Conservation (phyloP, 371 early-diverging fungal species). For the Chytridiales sp. region DNA sequence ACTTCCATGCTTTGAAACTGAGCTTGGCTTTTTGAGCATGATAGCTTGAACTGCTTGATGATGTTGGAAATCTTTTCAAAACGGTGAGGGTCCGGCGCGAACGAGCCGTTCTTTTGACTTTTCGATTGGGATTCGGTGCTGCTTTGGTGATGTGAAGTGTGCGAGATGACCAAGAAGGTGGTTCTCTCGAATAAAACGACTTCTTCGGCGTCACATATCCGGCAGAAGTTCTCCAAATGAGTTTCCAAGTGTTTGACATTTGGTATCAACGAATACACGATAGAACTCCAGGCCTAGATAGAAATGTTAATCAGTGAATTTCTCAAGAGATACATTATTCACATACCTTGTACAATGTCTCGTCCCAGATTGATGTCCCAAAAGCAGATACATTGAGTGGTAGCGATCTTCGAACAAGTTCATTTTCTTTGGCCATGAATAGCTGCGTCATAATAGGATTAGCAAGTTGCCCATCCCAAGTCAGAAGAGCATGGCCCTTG, state of each 20-base stretch:
- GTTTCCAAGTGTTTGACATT: constrained; percentile 80
- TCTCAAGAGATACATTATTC: background rate
- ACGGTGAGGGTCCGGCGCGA: constrained; percentile 69
- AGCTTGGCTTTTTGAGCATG: constrained; percentile 81
- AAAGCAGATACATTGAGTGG: constrained; percentile 74
- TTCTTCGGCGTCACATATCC: constrained; percentile 87
- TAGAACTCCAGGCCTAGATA: constrained; percentile 91
- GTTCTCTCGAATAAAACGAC: constrained; percentile 91
- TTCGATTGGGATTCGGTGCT: constrained; percentile 8
- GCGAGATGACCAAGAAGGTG: constrained; percentile 92
- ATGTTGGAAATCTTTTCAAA: constrained; percentile 92
- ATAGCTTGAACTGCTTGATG: constrained; percentile 90
- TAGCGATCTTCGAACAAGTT: constrained; percentile 70
- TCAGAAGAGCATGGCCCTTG: background rate
- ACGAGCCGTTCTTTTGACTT: background rate
- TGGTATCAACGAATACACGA: constrained; percentile 91
- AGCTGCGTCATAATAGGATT: constrained; percentile 41
- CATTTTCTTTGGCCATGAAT: constrained; percentile 66
- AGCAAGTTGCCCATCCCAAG: background rate
- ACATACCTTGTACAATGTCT: constrained; percentile 82
- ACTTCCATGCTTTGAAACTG: constrained; percentile 90
- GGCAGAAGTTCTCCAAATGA: constrained; percentile 74
- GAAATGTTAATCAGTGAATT: background rate
- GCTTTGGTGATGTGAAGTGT: constrained; percentile 57
- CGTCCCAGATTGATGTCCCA: constrained; percentile 95